Percentiles rank a stretch among this genome's conserved stretches.
These are phyloP conservation scores for Macrophomina pseudophaseolina DNA, from an alignment of 2,329 filamentous ascomycete species.

Conservation along the genomic window DNA sequence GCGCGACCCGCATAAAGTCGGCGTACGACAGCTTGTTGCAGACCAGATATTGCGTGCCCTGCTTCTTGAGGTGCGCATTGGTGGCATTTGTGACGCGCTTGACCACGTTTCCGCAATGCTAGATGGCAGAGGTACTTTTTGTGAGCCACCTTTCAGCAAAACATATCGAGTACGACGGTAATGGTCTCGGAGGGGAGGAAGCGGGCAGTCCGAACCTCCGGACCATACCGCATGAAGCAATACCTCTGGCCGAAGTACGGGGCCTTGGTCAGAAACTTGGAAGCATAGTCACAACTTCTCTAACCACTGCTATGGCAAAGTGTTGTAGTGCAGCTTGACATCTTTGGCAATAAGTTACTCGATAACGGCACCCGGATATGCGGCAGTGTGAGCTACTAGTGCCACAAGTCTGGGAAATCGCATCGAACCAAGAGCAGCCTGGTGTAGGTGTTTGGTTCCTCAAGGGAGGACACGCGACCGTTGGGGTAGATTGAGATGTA, in stretches of 20 bases:
- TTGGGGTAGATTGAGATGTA: slow-evolving; percentile 48
- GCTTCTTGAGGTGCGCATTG: slow-evolving; percentile 43
- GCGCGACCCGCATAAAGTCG: slow-evolving; percentile 49
- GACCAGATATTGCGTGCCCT: slow-evolving; percentile 46
- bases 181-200: background rate
- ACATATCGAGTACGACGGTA: background rate
- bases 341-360: slow-evolving; percentile 51
- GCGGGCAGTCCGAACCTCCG: slow-evolving; percentile 36
- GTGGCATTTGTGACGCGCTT: slow-evolving; percentile 52
- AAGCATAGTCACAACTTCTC: slow-evolving; percentile 52
- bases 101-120: slow-evolving; percentile 53
- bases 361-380: slow-evolving; percentile 45
- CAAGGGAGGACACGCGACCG: slow-evolving; percentile 48
- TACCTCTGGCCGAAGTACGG: slow-evolving; percentile 49
- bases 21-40: slow-evolving; percentile 51
- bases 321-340: slow-evolving; percentile 43
- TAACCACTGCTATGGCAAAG: slow-evolving; percentile 41
- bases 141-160: background rate
- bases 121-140: slow-evolving; percentile 48
- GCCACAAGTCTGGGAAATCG: no score
- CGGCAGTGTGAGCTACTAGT: no score
- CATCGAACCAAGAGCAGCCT: slow-evolving; percentile 40
- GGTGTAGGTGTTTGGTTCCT: slow-evolving; percentile 51
- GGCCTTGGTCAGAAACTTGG: slow-evolving; percentile 54
- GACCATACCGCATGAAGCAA: slow-evolving; percentile 48